Evolutionary conservation across 805 yeast genomes (phyloP), one percentile per base, ranked within the genome.

Genomic region (Saccharomyces jurei): DNA sequence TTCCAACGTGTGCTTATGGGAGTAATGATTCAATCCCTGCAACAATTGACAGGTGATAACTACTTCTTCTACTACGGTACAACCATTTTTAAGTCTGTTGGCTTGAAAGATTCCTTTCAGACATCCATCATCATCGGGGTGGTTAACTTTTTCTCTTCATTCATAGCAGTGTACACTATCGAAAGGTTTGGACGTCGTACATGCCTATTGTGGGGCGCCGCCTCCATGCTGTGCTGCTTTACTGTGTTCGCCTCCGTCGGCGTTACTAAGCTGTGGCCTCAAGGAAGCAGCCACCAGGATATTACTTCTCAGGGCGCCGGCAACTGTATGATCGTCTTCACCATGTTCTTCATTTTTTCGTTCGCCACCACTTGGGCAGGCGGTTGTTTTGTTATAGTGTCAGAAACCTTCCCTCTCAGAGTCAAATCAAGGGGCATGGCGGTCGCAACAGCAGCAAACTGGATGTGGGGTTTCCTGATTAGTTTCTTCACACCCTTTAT

Each of bases 351-450:
- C 77, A 81, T 84, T 59, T 82, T 83, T 78, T 81, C 76, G 75
- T 84, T 84, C 63, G 88, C 88, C 29, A 77, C 83, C 49, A 81
- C 88, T 29, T 84, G 89, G 89, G 89, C 87, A 60, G 86, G 88
- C 65, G 77, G 80, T 63, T 81, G 79, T 54, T 84, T 75, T 71
- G 82, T 81, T 56, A 82, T 84, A 60, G 78, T 81, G 46, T 80
- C 88, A 48, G 89, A 84, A 71, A 76, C 83, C 52, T 84, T 81
- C 73, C 90, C 90, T 71, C 77, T 84, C 65, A 80, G 89, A 77
- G 81, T 83, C 68, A 80, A 84, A 70, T 65, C 82, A 67, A 58
- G 78, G 72, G 79, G 77, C 63, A 69, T 70, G 70, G 79, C 80
- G 54, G 73, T 83, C 74, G 79, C 84, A 46, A 76, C 79, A 57